phyloP scores from a whole-genome alignment of 768 basidiomycete genomes.

The Trametes punicea region DNA sequence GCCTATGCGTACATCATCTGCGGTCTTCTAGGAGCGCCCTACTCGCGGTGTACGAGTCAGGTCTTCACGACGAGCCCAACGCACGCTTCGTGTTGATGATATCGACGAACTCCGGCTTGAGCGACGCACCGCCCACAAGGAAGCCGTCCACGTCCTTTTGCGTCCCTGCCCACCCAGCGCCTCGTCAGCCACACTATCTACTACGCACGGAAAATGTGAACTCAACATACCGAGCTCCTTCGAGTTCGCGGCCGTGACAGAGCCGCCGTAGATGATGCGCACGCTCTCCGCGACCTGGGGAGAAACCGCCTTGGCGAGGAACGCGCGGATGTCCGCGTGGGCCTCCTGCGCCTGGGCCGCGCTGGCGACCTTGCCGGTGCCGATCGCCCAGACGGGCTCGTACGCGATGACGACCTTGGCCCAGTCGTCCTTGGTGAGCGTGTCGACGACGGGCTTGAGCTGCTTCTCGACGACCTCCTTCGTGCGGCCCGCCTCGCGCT shows the following conservation, averaged over 20 bases:
- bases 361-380: conserved; percentile 94
- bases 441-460: conserved; percentile 68
- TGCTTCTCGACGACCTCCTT: conserved; percentile 77
- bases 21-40: background rate
- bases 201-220: background rate
- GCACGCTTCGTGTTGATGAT: conserved; percentile 72
- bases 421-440: conserved; percentile 70
- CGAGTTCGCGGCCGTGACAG: conserved; percentile 86
- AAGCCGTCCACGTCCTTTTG: conserved; percentile 93
- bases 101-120: conserved; percentile 95
- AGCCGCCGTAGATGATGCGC: conserved; percentile 95
- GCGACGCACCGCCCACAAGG: conserved; percentile 95
- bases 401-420: conserved; percentile 91
- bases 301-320: conserved; percentile 64
- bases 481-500: conserved; percentile 81
- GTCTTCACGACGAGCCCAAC: background rate
- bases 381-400: conserved; percentile 98
- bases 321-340: conserved; percentile 79
- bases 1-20: background rate
- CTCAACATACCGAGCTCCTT: conserved; percentile 74
- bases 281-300: conserved; percentile 64
- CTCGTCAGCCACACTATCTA: background rate
- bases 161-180: conserved; percentile 42
- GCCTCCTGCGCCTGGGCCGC: conserved; percentile 90
- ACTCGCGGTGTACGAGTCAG: no score